A percentile compares a stretch with the other conserved stretches of the same genome.
These are phyloP conservation scores for Termitomyces sp. DNA, from an alignment of 768 basidiomycete genomes.

Conservation along the genomic window DNA sequence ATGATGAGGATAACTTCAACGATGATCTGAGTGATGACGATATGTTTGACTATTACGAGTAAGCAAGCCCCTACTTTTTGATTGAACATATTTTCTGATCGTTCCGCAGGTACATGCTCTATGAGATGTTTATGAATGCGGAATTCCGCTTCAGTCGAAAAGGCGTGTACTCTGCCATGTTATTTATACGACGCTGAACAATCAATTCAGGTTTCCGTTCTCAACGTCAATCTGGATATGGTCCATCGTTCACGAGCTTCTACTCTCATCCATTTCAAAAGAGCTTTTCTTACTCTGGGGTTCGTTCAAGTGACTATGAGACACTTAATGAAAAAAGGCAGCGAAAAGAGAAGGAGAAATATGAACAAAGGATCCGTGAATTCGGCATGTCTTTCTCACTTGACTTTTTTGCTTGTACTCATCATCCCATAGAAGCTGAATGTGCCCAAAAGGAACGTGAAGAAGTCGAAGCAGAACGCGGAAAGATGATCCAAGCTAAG, in stretches of 20 bases:
- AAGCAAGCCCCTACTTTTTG: conserved; percentile 11
- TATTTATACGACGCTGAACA: neutral
- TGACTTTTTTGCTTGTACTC: conserved; percentile 1
- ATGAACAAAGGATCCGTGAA: conserved; percentile 29
- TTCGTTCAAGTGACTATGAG: neutral
- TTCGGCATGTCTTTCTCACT: conserved; percentile 24
- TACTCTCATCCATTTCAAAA: conserved; percentile 3
- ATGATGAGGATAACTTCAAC: neutral
- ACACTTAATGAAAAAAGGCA: conserved; percentile 1
- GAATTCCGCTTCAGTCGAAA: conserved; percentile 25
- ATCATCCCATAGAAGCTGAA: conserved; percentile 25
- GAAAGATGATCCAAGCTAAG: conserved; percentile 22
- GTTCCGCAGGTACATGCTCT: conserved; percentile 31
- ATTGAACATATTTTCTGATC: neutral
- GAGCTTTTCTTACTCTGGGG: conserved; percentile 19
- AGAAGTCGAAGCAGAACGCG: conserved; percentile 20
- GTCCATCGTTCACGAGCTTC: neutral
- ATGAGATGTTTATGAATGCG: conserved; percentile 26
- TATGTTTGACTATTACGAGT: conserved; percentile 29
- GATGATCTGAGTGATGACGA: conserved; percentile 25
- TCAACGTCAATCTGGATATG: conserved; percentile 15
- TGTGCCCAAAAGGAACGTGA: conserved; percentile 31
- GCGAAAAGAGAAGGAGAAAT: conserved; percentile 27
- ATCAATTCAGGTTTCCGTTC: conserved; percentile 26
- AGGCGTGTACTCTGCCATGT: conserved; percentile 19